Evolutionary conservation across 2,329 filamentous ascomycete species (phyloP), one percentile per base, ranked within the genome.

Genomic region (Fusarium staphyleae): DNA sequence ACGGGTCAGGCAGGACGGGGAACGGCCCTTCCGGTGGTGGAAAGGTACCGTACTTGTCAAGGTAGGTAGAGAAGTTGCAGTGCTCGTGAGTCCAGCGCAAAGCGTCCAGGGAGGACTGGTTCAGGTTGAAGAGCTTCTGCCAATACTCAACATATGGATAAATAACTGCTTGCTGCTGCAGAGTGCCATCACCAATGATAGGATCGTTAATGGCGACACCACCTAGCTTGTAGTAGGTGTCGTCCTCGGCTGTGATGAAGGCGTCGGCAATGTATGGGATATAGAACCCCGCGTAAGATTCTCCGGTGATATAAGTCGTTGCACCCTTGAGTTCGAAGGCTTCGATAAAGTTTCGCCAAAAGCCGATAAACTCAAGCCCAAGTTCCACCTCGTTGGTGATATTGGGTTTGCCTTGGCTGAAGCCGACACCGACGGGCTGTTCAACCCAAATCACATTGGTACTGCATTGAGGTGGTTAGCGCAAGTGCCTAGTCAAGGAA

Each of bases 391-490:
- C 86, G 62, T 81, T 83, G 4, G 77, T 84, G 9, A 87, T 87
- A 0, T 81, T 88, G 3, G 85, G 78, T 0, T 74, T 82, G 12
- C 89, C 89, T 28, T 83, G 80, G 0, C 85, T 83, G 70, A 89
- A 93, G 12, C 89, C 89, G 0, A 88, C 89, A 24, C 80, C 80
- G 10, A 85, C 74, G 5, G 85, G 86, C 68, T 90, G 87, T 65
- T 90, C 89, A 8, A 89, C 80, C 83, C 86, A 95, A 39, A 95
- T 76, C 66, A 93, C 83, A 70, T 93, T 91, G 46, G 89, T 89
- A 29, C 65, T 67, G 10, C 19, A 2, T n/a, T 0, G 8, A 1
- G 14, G 36, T 19, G 22, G 37, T 48, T 2, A 18, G 16, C 15
- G n/a, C 3, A 3, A 1, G 1, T 1, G 0, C 0, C 2, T 9